Evolutionary conservation across 305 asterid species (phyloP), one percentile per base, ranked within the genome.

Genomic region (Solanum aculeatissimum): DNA sequence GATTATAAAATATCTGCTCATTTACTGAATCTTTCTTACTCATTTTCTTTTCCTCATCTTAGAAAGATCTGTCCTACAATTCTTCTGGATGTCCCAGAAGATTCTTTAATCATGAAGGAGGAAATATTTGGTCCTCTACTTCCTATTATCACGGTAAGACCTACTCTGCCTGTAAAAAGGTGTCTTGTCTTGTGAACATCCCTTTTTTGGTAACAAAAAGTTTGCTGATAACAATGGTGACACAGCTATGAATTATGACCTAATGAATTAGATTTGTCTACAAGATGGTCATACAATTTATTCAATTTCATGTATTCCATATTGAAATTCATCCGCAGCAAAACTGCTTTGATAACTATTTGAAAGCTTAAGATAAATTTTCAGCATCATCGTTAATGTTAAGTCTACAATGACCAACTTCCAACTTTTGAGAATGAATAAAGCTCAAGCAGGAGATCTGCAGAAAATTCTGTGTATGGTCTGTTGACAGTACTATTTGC

Each of bases 71-170:
- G 95, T 85, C 99, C 99, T 19, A 94, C 99, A 69, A 84, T 94
- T 82, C 51, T 96, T 84, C 82, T 96, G 89, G 97, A 95, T 90
- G 93, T 90, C 43, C 98, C 98, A 5, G 86, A 83, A 84, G 98
- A 95, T 89, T 92, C 98, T 62, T 83, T 92, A 70, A 88, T 96
- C 91, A 92, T 96, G 98, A 89, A 88, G 54, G 99, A 96, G 83
- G 99, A 96, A 94, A 94, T 96, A 87, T 95, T 96, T 68, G 98
- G 98, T 57, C 99, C 99, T n/a, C 87, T 96, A 87, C 98, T 96
- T 86, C 97, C 98, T 81, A 95, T 95, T 55, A 27, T 96, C 88
- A 95, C 92, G 93, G 99, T 97, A 92, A 87, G 85, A 77, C n/a
- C 78, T 57, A 10, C 71, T 29, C 23, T 58, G 3, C 25, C 45